Evolutionary conservation across 768 basidiomycete genomes (phyloP), one percentile per base, ranked within the genome.

Genomic region (Mycena albidolilacea): DNA sequence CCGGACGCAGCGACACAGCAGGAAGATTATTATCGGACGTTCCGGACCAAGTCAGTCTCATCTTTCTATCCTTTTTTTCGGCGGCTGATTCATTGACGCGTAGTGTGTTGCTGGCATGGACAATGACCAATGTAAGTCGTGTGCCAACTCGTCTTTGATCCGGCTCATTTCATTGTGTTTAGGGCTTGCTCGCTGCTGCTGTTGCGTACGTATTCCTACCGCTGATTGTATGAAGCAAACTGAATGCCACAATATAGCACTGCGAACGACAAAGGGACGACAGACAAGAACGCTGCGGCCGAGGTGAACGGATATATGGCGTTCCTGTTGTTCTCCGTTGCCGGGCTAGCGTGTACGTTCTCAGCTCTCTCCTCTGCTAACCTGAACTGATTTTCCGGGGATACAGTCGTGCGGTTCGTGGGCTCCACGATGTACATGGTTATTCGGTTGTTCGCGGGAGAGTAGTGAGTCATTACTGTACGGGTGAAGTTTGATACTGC

Each of bases 271-370:
- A 90, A 83, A 39, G 87, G 91, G 37, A 7, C 71, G 19, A 2
- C 59, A 2, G 81, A 87, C 39, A 83, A 81, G 58, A 79, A 80
- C 8, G 84, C 87, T 21, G 89, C 89, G 2, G 84, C 84, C 37
- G 87, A 90, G 38, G 94, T 96, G 4, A 91, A 90, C 67, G 95
- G 95, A 2, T 97, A 97, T 80, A 94, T 97, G 92, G 89, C 92
- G 17, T 95, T 97, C 80, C 85, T 98, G 71, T 81, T 98, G 67
- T 97, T 92, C 83, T 95, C 95, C 0, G 95, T 97, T 57, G 94
- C 93, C 7, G 91, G 94, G 14, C 89, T 98, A 50, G 95, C 96
- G 14, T 86, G 96, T 97, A 78, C 82, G 96, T 21, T 50, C 57
- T 59, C 23, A 7, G 30, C 23, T 50, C 41, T 70, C 52, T 46